A percentile compares a stretch with the other conserved stretches of the same genome.
Evolutionary conservation across 352 stramenopile species (phyloP).

Genomic region (Globisporangium spiculum): DNA sequence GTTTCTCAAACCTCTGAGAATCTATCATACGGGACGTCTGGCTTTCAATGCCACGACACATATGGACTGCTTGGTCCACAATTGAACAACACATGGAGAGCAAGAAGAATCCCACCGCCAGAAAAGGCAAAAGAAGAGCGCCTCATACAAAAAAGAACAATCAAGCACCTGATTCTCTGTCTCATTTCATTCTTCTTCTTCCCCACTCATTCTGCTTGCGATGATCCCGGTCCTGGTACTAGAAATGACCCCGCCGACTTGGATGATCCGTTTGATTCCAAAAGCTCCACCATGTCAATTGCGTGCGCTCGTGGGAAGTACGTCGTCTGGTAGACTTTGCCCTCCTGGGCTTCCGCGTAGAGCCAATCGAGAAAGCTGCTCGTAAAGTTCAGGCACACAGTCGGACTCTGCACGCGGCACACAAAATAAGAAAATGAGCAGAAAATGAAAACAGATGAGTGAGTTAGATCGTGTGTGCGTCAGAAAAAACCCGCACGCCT

Average conservation of each 20-base stretch:
- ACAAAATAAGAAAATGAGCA: not conserved
- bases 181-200: not conserved
- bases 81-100: conserved; percentile 14
- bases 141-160: conserved; percentile 1
- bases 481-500: not conserved
- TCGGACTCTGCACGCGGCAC: conserved; percentile 26
- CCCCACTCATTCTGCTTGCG: not conserved
- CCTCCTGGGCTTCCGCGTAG: conserved; percentile 34
- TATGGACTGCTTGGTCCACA: not conserved
- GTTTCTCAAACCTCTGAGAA: not conserved
- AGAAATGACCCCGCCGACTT: conserved; percentile 31
- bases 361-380: conserved; percentile 64
- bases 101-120: conserved; percentile 4
- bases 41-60: not conserved
- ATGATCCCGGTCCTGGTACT: not conserved
- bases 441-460: not conserved
- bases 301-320: conserved; percentile 48
- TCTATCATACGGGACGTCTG: not conserved
- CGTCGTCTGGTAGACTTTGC: conserved; percentile 39
- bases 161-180: not conserved
- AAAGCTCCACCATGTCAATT: conserved; percentile 36
- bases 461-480: not conserved
- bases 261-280: not conserved
- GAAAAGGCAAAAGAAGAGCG: not conserved
- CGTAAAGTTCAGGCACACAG: conserved; percentile 71